Evolutionary conservation across 2,329 filamentous ascomycete species (phyloP), one percentile per base, ranked within the genome.

Genomic region (Fusarium hainanense): DNA sequence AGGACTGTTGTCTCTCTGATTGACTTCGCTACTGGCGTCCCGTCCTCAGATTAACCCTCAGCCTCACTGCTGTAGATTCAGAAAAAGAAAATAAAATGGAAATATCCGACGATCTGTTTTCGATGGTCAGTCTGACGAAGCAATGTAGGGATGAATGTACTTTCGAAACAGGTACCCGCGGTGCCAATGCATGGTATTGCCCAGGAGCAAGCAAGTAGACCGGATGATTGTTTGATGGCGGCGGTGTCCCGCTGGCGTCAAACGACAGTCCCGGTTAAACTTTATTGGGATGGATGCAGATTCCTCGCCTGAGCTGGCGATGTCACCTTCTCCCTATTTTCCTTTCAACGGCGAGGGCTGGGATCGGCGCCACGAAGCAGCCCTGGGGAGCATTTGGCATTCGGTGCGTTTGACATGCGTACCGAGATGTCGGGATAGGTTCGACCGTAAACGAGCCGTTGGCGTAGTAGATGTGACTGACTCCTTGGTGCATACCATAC

Each of bases 171-270:
- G 34, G 23, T 28, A 52, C 32, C 34, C 21, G 49, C 23, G 10
- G 23, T 27, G 40, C 32, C 32, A 25, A 25, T 41, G 32, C 49
- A 51, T 27, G 32, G 49, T 37, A 58, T 25, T 41, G n/a, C 32
- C 27, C 10, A n/a, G 21, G 32, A 56, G 34, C 34, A 37, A 37
- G 34, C 42, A 34, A 40, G 23, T 40, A 46, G 48, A 46, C 49
- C 56, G 32, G 61, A 55, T 46, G 49, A 34, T 43, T 54, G 37
- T 21, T 52, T 16, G 48, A 58, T 49, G 50, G 66, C 68, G 60
- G 71, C 68, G 49, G 37, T 52, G 70, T 60, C 55, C 59, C 51
- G 51, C 68, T 63, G 60, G 71, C 60, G 69, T 71, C 63, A 60
- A 52, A 27, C 9, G 9, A 50, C 64, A 62, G 63, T 46, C 57